Conservation (phyloP, 2,329 filamentous ascomycete genomes). For the Colletotrichum theobromicola region DNA sequence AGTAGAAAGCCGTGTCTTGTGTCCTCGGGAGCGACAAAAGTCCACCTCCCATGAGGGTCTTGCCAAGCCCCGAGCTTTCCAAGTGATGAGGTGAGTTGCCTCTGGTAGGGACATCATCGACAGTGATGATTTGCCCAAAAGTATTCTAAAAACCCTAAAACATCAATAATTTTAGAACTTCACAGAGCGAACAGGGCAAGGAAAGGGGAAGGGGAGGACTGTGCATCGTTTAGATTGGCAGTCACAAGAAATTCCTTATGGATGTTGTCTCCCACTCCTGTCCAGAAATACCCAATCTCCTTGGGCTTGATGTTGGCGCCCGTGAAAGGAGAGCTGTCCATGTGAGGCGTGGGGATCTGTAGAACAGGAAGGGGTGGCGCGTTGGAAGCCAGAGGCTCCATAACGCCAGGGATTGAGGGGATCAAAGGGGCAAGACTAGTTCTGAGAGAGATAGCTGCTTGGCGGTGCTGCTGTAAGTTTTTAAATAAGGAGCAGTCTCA, state of each 20-base stretch:
- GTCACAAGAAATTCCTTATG: background rate
- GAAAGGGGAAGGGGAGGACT: too few species aligned
- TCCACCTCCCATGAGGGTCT: conserved; percentile 62
- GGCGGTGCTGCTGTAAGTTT: background rate
- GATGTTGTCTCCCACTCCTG: background rate
- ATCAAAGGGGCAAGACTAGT: conserved; percentile 25
- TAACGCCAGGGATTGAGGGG: conserved; percentile 63
- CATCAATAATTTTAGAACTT: background rate
- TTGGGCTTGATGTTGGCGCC: conserved; percentile 48
- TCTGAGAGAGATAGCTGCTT: conserved; percentile 30
- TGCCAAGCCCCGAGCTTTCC: conserved; percentile 55
- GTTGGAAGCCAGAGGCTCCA: conserved; percentile 55
- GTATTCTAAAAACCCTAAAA: background rate
- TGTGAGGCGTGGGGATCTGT: conserved; percentile 62
- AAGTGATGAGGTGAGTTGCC: conserved; percentile 68
- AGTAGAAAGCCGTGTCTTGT: conserved; percentile 68
- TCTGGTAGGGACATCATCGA: conserved; percentile 63
- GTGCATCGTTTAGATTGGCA: background rate
- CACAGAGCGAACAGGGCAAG: background rate
- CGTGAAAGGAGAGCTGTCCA: conserved; percentile 58
- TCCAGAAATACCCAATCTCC: background rate
- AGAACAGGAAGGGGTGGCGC: conserved; percentile 62
- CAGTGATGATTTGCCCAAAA: conserved; percentile 54
- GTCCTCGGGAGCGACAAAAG: conserved; percentile 64
- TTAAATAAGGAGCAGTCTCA: background rate